Evolutionary conservation across 495 filamentous ascomycete species (phyloP).

Genomic region (Astrocystis sublimbata): DNA sequence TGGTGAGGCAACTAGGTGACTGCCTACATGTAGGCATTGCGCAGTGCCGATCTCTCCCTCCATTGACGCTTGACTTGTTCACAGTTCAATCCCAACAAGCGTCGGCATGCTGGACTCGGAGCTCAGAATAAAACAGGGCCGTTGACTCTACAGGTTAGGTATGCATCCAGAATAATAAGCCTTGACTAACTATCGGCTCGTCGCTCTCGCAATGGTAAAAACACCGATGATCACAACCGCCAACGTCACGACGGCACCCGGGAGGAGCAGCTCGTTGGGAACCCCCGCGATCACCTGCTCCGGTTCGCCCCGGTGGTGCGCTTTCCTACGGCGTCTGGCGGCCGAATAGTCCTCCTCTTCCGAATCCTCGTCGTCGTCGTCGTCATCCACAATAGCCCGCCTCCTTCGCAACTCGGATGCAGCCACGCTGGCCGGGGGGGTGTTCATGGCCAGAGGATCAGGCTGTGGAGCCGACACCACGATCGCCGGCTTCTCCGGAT

Average conservation of each 20-base stretch:
- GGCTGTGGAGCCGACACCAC: conserved; percentile 67
- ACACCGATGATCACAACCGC: conserved; percentile 93
- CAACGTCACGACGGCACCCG: conserved; percentile 90
- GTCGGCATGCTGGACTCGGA: too few species aligned
- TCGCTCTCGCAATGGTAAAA: conserved; percentile 82
- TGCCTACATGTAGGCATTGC: too few species aligned
- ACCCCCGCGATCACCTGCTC: conserved; percentile 87
- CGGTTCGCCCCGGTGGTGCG: conserved; percentile 38
- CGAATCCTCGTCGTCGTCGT: conserved; percentile 55
- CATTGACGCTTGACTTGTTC: too few species aligned
- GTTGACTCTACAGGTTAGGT: too few species aligned
- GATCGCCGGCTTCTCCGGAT: conserved; percentile 82
- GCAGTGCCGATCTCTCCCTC: too few species aligned
- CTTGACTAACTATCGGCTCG: conserved; percentile 54
- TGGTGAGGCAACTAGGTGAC: too few species aligned
- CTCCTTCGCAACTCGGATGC: conserved; percentile 61
- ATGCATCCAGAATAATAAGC: conserved; percentile 6
- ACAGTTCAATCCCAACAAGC: too few species aligned
- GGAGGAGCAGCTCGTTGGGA: conserved; percentile 90
- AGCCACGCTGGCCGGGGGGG: conserved; percentile 49
- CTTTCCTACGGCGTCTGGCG: conserved; percentile 43
- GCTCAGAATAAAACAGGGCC: too few species aligned
- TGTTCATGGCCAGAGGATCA: conserved; percentile 47
- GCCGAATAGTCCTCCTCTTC: conserved; percentile 62
- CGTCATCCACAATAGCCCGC: conserved; percentile 44